Evolutionary conservation across 805 yeast genomes (phyloP).

Genomic region (Cyberlindnera veronae): DNA sequence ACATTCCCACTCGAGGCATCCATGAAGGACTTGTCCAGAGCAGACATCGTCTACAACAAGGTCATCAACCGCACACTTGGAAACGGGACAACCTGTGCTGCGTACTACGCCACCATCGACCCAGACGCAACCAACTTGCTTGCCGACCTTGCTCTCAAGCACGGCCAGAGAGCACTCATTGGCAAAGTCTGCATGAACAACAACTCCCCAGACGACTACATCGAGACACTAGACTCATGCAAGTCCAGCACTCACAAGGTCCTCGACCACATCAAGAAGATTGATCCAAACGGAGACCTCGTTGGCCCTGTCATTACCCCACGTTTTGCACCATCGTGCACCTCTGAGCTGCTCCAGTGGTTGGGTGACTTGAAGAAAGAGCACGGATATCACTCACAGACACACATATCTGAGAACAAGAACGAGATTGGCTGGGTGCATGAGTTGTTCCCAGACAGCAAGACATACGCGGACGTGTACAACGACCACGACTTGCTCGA

Average conservation of each 20-base stretch:
- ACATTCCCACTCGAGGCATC: conserved; percentile 88
- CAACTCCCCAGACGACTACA: conserved; percentile 70
- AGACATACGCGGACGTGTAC: conserved; percentile 75
- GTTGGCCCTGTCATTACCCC: conserved; percentile 85
- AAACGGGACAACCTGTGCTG: conserved; percentile 88
- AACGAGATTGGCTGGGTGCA: conserved; percentile 73
- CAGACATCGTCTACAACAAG: conserved; percentile 57
- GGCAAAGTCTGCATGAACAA: conserved; percentile 95
- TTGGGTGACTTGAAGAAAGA: conserved; percentile 56
- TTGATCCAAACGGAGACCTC: conserved; percentile 50
- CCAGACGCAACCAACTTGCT: conserved; percentile 68
- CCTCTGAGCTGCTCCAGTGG: conserved; percentile 54
- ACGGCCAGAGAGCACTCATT: conserved; percentile 84
- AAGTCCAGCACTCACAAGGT: conserved; percentile 52
- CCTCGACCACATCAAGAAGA: conserved; percentile 48
- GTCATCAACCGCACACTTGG: conserved; percentile 67
- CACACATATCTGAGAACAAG: conserved; percentile 84
- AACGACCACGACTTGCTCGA: conserved; percentile 57
- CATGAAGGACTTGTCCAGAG: conserved; percentile 50
- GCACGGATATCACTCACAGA: conserved; percentile 67
- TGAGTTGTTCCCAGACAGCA: conserved; percentile 66
- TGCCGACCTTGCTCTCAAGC: conserved; percentile 61
- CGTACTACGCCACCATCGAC: conserved; percentile 89
- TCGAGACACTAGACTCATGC: conserved; percentile 55
- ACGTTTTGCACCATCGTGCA: conserved; percentile 88